These are phyloP conservation scores for Mycosphaerella sp. DNA, from an alignment of 2,329 filamentous ascomycete species.

Conservation along the genomic window DNA sequence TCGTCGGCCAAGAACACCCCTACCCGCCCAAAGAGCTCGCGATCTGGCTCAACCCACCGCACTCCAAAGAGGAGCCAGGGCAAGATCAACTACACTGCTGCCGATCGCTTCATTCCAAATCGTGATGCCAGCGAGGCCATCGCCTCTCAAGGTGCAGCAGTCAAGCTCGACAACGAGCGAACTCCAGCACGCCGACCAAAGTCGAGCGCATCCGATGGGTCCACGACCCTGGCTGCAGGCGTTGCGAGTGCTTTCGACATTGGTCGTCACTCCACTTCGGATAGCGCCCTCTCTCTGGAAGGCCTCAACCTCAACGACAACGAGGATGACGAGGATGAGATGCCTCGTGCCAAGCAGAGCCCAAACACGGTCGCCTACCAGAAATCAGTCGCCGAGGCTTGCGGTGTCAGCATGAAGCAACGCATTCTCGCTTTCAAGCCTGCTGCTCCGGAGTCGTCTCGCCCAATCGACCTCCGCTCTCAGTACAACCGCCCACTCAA, in stretches of 20 bases:
- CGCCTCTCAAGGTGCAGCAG: slow-evolving; percentile 60
- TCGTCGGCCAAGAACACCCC: slow-evolving; percentile 43
- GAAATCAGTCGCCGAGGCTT: slow-evolving; percentile 82
- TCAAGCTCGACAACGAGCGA: slow-evolving; percentile 77
- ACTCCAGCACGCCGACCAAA: slow-evolving; percentile 57
- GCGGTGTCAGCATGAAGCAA: slow-evolving; percentile 86
- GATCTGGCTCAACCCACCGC: slow-evolving; percentile 35
- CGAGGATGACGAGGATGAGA: slow-evolving; percentile 60
- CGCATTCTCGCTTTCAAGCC: slow-evolving; percentile 98
- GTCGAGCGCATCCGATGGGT: slow-evolving; percentile 63
- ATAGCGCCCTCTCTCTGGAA: slow-evolving; percentile 65
- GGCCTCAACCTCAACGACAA: slow-evolving; percentile 71
- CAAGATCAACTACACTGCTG: slow-evolving; percentile 50
- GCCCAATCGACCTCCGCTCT: slow-evolving; percentile 92
- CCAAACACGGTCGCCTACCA: slow-evolving; percentile 88
- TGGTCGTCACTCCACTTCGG: slow-evolving; percentile 57
- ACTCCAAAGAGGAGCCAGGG: slow-evolving; percentile 57
- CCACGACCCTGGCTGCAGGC: slow-evolving; percentile 63
- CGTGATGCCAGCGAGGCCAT: slow-evolving; percentile 84
- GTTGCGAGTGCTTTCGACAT: slow-evolving; percentile 63
- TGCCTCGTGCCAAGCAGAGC: slow-evolving; percentile 63
- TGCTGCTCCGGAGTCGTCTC: slow-evolving; percentile 92
- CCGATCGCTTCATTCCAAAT: slow-evolving; percentile 95
- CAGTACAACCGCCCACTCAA: slow-evolving; percentile 98
- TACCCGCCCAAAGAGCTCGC: slow-evolving; percentile 39